Conservation (phyloP, 495 filamentous ascomycete genomes). For the Penicillium paradoxum region DNA sequence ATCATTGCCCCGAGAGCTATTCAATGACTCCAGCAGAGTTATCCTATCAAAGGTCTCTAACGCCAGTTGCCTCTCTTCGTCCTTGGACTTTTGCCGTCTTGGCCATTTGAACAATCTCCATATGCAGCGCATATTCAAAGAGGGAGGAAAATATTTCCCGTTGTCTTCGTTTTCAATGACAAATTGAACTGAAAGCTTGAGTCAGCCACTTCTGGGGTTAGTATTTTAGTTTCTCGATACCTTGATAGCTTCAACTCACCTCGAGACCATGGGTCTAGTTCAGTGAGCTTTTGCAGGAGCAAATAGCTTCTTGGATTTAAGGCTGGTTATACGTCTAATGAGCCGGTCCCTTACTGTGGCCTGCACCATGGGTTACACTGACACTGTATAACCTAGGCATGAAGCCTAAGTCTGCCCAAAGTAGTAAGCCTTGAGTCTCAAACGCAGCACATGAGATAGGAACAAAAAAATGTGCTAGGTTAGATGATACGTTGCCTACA, state of each 20-base stretch:
- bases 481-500: no score
- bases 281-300: background rate
- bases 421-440: background rate
- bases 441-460: background rate
- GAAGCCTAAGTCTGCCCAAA: background rate
- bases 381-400: background rate
- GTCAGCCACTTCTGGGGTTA: background rate
- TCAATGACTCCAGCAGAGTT: constrained; percentile 8
- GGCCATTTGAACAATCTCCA: constrained; percentile 18
- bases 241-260: background rate
- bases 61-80: constrained; percentile 12
- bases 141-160: background rate
- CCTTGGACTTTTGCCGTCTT: constrained; percentile 8
- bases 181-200: background rate
- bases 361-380: constrained; percentile 8
- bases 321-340: background rate
- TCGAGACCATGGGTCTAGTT: background rate
- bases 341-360: background rate
- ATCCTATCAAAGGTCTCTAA: constrained; percentile 3
- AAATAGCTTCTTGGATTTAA: background rate
- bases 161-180: background rate
- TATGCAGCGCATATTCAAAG: constrained; percentile 12
- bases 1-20: background rate
- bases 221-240: background rate
- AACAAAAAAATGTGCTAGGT: background rate